Conservation (phyloP, 805 yeast genomes). For the Crinitomyces ghanaensis region DNA sequence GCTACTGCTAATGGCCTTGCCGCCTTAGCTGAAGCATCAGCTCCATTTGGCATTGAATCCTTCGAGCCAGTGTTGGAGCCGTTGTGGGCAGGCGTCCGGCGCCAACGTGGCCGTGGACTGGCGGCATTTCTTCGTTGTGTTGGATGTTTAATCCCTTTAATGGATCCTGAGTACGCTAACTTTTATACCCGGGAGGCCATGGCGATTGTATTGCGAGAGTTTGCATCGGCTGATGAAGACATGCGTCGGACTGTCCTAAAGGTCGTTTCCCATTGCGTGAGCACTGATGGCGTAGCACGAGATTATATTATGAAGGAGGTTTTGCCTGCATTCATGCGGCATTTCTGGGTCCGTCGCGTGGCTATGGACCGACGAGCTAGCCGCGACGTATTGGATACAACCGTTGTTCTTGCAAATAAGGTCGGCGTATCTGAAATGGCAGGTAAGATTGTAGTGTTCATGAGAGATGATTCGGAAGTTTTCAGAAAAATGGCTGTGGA, state of each 20-base stretch:
- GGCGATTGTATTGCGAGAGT: slow-evolving; percentile 56
- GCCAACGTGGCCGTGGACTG: slow-evolving; percentile 65
- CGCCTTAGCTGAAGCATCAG: slow-evolving; percentile 65
- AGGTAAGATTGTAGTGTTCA: slow-evolving; percentile 40
- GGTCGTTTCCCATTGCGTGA: slow-evolving; percentile 56
- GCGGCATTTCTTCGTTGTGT: slow-evolving; percentile 69
- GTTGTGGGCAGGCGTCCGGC: slow-evolving; percentile 66
- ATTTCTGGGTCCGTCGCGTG: slow-evolving; percentile 73
- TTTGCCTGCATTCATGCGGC: slow-evolving; percentile 48
- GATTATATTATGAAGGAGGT: slow-evolving; percentile 41
- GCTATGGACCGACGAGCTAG: slow-evolving; percentile 44
- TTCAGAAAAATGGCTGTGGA: slow-evolving; percentile 70
- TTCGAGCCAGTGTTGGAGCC: slow-evolving; percentile 67
- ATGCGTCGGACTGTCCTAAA: slow-evolving; percentile 64
- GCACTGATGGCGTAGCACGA: slow-evolving; percentile 43
- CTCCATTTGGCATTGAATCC: slow-evolving; percentile 84
- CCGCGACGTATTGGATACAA: slow-evolving; percentile 58
- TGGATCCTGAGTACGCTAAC: slow-evolving; percentile 73
- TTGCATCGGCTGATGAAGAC: slow-evolving; percentile 74
- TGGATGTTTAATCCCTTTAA: slow-evolving; percentile 71
- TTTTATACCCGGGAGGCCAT: slow-evolving; percentile 70
- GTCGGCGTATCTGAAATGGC: slow-evolving; percentile 55
- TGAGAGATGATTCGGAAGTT: slow-evolving; percentile 78
- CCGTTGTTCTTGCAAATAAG: slow-evolving; percentile 52
- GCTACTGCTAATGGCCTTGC: slow-evolving; percentile 63